These are phyloP conservation scores for Fraxinus americana DNA, from an alignment of 257 asterid species.

Conservation along the genomic window DNA sequence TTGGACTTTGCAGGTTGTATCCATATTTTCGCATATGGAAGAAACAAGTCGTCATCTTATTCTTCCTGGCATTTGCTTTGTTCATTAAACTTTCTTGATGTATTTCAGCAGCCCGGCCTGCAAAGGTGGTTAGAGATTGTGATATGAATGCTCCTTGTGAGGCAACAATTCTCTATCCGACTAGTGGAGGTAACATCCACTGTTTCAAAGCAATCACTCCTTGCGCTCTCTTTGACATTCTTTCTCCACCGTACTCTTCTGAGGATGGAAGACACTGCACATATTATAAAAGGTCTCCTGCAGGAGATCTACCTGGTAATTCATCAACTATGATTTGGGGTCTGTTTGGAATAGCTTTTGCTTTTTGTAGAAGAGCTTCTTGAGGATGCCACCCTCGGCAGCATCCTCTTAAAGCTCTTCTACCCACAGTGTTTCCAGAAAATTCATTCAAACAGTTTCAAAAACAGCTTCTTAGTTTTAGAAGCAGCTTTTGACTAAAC, in stretches of 20 bases:
- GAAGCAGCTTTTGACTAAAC: neutral
- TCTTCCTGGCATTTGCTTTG: constrained; percentile 13
- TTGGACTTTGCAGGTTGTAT: neutral
- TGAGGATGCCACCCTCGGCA: too few relatives aligned
- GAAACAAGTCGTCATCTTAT: neutral
- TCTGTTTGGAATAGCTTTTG: too few relatives aligned
- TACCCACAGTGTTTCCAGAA: too few relatives aligned
- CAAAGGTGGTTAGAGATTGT: constrained; percentile 65
- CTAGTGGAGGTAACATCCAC: constrained; percentile 90
- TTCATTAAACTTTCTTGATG: constrained; percentile 16
- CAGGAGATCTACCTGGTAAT: constrained; percentile 78
- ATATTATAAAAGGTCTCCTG: constrained; percentile 70
- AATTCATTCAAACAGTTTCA: too few relatives aligned
- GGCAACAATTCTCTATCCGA: constrained; percentile 85
- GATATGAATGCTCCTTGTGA: constrained; percentile 88
- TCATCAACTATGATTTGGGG: neutral
- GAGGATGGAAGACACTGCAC: constrained; percentile 96
- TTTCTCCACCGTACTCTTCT: constrained; percentile 92
- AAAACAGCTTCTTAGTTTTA: too few relatives aligned
- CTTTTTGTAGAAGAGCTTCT: too few relatives aligned
- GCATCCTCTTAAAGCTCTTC: too few relatives aligned
- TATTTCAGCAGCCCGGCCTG: constrained; percentile 75
- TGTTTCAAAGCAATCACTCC: constrained; percentile 91
- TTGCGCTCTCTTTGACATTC: constrained; percentile 95
- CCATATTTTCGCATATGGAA: neutral